Evolutionary conservation across 2,329 filamentous ascomycete species (phyloP).

Genomic region (Trichophyton verrucosum): DNA sequence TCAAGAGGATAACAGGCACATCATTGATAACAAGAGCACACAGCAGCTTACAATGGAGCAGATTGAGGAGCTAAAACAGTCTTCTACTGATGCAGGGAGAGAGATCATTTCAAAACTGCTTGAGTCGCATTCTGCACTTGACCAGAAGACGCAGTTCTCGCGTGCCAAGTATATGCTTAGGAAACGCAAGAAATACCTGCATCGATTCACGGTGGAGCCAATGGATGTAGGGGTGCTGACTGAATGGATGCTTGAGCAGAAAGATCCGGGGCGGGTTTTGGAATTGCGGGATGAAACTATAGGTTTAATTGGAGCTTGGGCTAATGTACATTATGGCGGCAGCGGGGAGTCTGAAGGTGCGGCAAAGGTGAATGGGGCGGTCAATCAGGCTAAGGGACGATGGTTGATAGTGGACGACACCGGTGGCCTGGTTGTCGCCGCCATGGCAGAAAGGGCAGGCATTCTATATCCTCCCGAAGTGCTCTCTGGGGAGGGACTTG

Average conservation of each 20-base stretch:
- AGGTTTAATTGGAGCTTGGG: constrained; percentile 74
- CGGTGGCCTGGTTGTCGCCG: constrained; percentile 66
- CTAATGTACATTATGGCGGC: constrained; percentile 70
- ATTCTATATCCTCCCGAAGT: constrained; percentile 48
- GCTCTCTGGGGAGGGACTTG: constrained; percentile 7
- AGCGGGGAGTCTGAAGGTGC: constrained; percentile 15
- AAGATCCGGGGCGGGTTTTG: constrained; percentile 67
- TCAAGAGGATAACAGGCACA: constrained; percentile 42
- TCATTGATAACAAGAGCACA: constrained; percentile 49
- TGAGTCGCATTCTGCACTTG: constrained; percentile 74
- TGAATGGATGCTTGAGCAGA: constrained; percentile 66
- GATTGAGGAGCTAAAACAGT: constrained; percentile 58
- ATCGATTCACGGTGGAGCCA: constrained; percentile 72
- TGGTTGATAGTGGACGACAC: constrained; percentile 84
- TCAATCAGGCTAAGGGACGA: constrained; percentile 40
- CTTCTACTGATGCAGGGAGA: constrained; percentile 65
- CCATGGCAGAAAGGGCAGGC: constrained; percentile 80
- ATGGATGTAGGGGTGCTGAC: constrained; percentile 66
- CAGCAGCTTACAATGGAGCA: constrained; percentile 65
- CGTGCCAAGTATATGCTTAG: constrained; percentile 91
- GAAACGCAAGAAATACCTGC: constrained; percentile 88
- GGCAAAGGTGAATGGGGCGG: background rate
- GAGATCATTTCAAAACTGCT: constrained; percentile 90
- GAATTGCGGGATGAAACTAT: constrained; percentile 77
- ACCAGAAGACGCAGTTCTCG: constrained; percentile 89